phyloP scores from a whole-genome alignment of 139 green algal species.

The Diplosphaera chodatii region DNA sequence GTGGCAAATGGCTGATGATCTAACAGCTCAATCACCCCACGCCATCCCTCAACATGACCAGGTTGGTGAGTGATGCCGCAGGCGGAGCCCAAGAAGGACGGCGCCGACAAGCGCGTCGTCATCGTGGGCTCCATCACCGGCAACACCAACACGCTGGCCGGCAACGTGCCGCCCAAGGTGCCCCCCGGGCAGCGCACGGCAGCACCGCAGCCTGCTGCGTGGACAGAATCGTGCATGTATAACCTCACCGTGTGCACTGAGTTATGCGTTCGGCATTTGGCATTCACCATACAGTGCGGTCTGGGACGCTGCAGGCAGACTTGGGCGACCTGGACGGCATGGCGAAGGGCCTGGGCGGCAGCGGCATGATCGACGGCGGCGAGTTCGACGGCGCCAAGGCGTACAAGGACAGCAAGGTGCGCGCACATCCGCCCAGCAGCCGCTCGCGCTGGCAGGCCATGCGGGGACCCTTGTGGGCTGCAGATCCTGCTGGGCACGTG shows the following conservation, averaged over 20 bases:
- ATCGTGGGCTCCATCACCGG: slow-evolving; percentile 94
- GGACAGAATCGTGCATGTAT: no score
- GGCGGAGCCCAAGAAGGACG: slow-evolving; percentile 46
- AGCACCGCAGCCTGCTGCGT: background rate
- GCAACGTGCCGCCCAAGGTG: slow-evolving; percentile 81
- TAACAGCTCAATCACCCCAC: no score
- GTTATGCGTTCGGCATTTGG: no score
- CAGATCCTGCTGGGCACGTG: no score
- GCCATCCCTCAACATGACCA: no score
- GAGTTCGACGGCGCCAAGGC: slow-evolving; percentile 92
- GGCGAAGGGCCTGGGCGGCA: slow-evolving; percentile 24
- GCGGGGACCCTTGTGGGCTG: no score
- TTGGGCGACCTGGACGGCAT: slow-evolving; percentile 83
- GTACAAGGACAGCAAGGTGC: slow-evolving; percentile 95
- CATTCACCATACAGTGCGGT: background rate
- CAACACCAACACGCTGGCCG: slow-evolving; percentile 92
- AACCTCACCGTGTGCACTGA: no score
- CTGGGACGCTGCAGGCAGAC: slow-evolving; percentile 43
- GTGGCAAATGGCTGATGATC: no score
- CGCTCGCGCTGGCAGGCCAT: no score
- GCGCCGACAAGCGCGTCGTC: slow-evolving; percentile 46
- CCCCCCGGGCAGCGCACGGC: no score
- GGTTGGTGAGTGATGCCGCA: no score
- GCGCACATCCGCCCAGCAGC: background rate
- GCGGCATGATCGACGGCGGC: slow-evolving; percentile 80